phyloP scores from a whole-genome alignment of 2,329 filamentous ascomycete species.

The Penicillium sp. region DNA sequence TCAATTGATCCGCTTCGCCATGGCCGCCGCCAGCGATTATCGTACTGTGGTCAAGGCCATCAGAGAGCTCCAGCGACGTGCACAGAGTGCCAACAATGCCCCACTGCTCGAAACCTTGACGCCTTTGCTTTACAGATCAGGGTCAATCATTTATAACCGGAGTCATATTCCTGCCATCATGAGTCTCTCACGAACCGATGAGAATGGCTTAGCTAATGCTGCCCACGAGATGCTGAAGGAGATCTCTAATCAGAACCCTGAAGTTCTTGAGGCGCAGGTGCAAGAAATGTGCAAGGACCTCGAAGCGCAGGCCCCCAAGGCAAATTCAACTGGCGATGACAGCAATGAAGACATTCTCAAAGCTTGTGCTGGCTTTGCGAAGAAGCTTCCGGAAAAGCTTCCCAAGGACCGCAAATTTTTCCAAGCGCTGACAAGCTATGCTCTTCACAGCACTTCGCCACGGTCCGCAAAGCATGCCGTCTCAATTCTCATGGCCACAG shows the following conservation, averaged over 20 bases:
- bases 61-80: conserved; percentile 80
- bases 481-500: conserved; percentile 77
- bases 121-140: conserved; percentile 78
- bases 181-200: conserved; percentile 79
- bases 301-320: conserved; percentile 72
- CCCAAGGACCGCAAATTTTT: conserved; percentile 76
- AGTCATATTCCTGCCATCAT: conserved; percentile 91
- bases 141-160: conserved; percentile 85
- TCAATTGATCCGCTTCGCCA: conserved; percentile 81
- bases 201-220: conserved; percentile 70
- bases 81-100: conserved; percentile 64
- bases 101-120: conserved; percentile 73
- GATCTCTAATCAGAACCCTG: conserved; percentile 84
- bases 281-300: conserved; percentile 87
- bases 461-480: conserved; percentile 91
- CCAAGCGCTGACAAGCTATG: conserved; percentile 78
- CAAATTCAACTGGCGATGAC: conserved; percentile 64
- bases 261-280: conserved; percentile 88
- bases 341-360: conserved; percentile 87
- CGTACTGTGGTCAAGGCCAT: conserved; percentile 86
- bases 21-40: conserved; percentile 84
- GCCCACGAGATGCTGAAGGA: conserved; percentile 89
- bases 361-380: conserved; percentile 87
- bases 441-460: conserved; percentile 75
- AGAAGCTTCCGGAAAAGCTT: conserved; percentile 79